phyloP scores from a whole-genome alignment of 768 basidiomycete genomes.

The Leccinum obscurum region DNA sequence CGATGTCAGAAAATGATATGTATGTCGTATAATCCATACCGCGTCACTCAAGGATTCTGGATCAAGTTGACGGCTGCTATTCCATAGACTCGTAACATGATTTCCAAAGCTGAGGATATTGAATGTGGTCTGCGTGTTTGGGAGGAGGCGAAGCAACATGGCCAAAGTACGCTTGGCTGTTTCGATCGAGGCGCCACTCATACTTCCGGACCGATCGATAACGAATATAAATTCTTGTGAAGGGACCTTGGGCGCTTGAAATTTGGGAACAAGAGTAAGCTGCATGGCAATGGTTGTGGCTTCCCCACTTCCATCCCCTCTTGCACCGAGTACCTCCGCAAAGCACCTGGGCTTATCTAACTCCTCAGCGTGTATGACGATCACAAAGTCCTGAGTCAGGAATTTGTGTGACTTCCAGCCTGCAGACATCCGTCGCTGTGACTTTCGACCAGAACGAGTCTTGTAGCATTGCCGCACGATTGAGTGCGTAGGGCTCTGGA shows the following conservation, averaged over 20 bases:
- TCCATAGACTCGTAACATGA: constrained; percentile 35
- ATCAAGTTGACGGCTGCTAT: constrained; percentile 33
- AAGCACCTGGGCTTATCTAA: constrained; percentile 58
- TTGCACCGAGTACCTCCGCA: constrained; percentile 41
- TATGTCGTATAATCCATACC: constrained; percentile 25
- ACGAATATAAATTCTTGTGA: constrained; percentile 62
- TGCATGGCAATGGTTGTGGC: constrained; percentile 48
- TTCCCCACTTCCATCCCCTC: constrained; percentile 4
- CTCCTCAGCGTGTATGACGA: constrained; percentile 47
- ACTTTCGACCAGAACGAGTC: constrained; percentile 35
- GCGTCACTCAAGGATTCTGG: constrained; percentile 35
- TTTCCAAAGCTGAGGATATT: constrained; percentile 60
- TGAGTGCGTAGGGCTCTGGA: constrained; percentile 47
- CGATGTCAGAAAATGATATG: constrained; percentile 8
- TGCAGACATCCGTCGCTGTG: constrained; percentile 42
- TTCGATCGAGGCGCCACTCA: constrained; percentile 42
- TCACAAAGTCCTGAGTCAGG: constrained; percentile 50
- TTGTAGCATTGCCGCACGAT: constrained; percentile 37
- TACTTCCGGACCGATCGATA: constrained; percentile 59
- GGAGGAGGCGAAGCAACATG: constrained; percentile 51
- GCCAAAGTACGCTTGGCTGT: constrained; percentile 48
- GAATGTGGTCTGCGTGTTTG: constrained; percentile 42
- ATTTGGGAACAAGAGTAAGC: constrained; percentile 54
- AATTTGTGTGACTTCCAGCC: constrained; percentile 41
- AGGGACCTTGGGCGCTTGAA: constrained; percentile 40